Conservation (phyloP, 257 asterid genomes). For the Ballota nigra region DNA sequence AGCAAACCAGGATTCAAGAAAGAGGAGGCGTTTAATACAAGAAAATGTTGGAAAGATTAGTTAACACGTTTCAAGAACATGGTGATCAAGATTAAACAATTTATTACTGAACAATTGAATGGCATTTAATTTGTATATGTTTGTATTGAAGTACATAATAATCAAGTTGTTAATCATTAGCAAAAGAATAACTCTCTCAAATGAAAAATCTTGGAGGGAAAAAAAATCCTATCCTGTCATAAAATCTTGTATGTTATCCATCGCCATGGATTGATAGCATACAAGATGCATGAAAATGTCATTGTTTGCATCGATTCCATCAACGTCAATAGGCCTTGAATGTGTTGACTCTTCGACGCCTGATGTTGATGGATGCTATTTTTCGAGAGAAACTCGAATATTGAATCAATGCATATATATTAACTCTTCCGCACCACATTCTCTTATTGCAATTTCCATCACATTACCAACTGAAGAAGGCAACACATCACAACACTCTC, state of each 20-base stretch:
- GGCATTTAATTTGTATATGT: background rate
- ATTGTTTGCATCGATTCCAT: background rate
- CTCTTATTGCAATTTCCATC: slow-evolving; percentile 65
- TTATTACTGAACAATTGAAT: background rate
- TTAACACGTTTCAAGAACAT: slow-evolving; percentile 13
- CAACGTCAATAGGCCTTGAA: no score
- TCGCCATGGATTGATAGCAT: no score
- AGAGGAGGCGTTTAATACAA: background rate
- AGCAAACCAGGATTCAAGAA: background rate
- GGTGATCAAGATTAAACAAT: background rate
- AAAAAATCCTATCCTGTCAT: no score
- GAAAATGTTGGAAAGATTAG: background rate
- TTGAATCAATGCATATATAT: slow-evolving; percentile 45
- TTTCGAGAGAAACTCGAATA: background rate
- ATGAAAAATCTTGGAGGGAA: no score
- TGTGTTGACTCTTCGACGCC: background rate
- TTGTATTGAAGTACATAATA: background rate
- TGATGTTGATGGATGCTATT: background rate
- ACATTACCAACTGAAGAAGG: slow-evolving; percentile 39
- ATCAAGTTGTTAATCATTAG: background rate
- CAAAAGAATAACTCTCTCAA: background rate
- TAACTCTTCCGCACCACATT: slow-evolving; percentile 72
- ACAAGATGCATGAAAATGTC: background rate
- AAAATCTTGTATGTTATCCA: no score
- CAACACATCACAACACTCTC: slow-evolving; percentile 84